A percentile compares a stretch with the other conserved stretches of the same genome.
Conservation (phyloP, 768 basidiomycete species). For the Boletus subcaerulescens region DNA sequence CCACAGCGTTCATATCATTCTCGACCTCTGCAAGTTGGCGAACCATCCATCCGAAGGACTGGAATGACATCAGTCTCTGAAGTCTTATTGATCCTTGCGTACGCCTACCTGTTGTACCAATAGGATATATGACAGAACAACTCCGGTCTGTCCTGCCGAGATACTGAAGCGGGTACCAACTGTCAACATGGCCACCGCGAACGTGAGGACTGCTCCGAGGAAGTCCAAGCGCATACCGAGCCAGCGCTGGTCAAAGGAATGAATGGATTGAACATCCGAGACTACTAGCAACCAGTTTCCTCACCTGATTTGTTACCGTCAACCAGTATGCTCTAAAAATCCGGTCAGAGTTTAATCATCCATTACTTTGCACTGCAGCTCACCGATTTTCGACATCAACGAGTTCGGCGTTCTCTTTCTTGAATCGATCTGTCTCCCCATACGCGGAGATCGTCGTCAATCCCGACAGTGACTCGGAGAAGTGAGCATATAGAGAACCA, state of each 20-base stretch:
- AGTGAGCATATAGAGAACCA: constrained; percentile 86
- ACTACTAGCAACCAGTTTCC: background rate
- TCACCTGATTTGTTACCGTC: constrained; percentile 76
- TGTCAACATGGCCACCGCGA: constrained; percentile 76
- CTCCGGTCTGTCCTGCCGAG: constrained; percentile 74
- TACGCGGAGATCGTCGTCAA: constrained; percentile 88
- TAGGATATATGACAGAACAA: constrained; percentile 77
- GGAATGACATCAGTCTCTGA: background rate
- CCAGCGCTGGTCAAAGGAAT: constrained; percentile 55
- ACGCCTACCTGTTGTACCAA: constrained; percentile 66
- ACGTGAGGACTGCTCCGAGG: constrained; percentile 67
- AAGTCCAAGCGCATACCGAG: constrained; percentile 89
- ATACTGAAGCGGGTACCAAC: constrained; percentile 72
- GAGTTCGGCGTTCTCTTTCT: constrained; percentile 65
- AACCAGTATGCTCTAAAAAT: constrained; percentile 72
- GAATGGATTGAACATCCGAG: background rate
- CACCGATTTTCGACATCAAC: constrained; percentile 83
- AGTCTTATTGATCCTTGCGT: background rate
- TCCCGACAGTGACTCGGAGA: constrained; percentile 87
- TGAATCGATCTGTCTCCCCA: constrained; percentile 74
- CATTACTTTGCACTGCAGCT: constrained; percentile 6
- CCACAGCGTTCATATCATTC: constrained; percentile 92
- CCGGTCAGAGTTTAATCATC: background rate
- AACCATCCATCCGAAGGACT: constrained; percentile 73
- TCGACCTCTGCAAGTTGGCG: constrained; percentile 83